These are phyloP conservation scores for Trichosanthes truncata DNA, from an alignment of 306 rosid species.

Conservation along the genomic window DNA sequence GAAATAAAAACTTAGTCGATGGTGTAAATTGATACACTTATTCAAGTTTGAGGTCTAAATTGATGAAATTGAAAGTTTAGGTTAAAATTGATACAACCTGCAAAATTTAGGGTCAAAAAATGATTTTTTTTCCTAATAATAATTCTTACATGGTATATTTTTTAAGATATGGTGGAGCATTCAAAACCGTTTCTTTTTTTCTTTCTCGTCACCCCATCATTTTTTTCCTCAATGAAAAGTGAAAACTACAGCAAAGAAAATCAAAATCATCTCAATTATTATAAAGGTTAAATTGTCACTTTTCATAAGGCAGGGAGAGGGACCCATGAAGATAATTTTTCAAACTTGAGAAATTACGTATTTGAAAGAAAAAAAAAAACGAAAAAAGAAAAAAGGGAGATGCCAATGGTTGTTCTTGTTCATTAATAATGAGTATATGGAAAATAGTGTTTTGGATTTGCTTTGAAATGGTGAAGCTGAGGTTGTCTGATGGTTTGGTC, in stretches of 20 bases:
- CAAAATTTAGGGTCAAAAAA: too few relatives aligned
- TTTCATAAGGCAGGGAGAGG: neutral
- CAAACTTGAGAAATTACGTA: neutral
- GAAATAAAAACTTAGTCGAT: too few relatives aligned
- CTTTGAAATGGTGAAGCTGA: neutral
- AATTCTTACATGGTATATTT: neutral
- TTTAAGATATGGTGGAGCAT: neutral
- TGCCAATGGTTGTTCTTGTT: neutral
- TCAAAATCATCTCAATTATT: neutral
- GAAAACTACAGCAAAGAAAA: neutral
- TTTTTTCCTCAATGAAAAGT: neutral
- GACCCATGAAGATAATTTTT: neutral
- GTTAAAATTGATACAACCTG: too few relatives aligned
- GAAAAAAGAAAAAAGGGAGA: neutral
- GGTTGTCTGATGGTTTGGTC: neutral
- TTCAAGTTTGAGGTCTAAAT: too few relatives aligned
- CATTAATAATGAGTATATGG: neutral
- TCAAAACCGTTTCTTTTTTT: neutral
- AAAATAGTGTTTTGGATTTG: conserved; percentile 5
- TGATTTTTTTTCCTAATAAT: too few relatives aligned
- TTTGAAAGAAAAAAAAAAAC: neutral
- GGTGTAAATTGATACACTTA: too few relatives aligned
- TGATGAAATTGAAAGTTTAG: too few relatives aligned
- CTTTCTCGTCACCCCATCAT: neutral
- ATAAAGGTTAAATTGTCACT: neutral